Conservation (phyloP, 2,329 filamentous ascomycete species). For the Cytospora piceae region DNA sequence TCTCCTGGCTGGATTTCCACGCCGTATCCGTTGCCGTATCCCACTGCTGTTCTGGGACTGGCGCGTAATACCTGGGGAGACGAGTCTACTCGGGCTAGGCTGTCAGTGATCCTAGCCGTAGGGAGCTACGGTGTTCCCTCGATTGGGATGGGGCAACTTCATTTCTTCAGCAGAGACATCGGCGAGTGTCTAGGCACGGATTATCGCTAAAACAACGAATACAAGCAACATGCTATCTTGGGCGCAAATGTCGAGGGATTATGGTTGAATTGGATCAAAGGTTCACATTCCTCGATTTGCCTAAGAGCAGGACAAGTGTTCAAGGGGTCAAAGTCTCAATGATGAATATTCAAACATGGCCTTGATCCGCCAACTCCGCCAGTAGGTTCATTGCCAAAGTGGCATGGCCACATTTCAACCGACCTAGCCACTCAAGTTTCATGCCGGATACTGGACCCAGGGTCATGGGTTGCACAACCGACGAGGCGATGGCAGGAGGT, state of each 20-base stretch:
- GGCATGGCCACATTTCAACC: too few species aligned
- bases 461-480: background rate
- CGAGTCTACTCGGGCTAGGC: background rate
- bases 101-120: background rate
- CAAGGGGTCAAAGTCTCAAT: background rate
- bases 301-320: background rate
- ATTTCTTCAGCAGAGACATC: conserved; percentile 1
- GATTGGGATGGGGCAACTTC: conserved; percentile 13
- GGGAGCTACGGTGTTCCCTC: background rate
- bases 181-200: background rate
- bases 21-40: background rate
- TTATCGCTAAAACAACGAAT: background rate
- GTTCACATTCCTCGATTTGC: background rate
- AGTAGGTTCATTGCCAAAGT: too few species aligned
- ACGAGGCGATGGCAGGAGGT: background rate
- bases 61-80: background rate
- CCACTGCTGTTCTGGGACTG: background rate
- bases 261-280: background rate
- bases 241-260: too few species aligned
- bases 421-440: background rate
- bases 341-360: background rate
- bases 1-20: background rate
- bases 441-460: background rate
- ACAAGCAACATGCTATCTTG: too few species aligned
- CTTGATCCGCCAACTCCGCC: background rate